Percentiles rank a stretch among this genome's conserved stretches.
These are phyloP conservation scores for Ogataea wickerhamii DNA, from an alignment of 805 yeast genomes.

Conservation along the genomic window DNA sequence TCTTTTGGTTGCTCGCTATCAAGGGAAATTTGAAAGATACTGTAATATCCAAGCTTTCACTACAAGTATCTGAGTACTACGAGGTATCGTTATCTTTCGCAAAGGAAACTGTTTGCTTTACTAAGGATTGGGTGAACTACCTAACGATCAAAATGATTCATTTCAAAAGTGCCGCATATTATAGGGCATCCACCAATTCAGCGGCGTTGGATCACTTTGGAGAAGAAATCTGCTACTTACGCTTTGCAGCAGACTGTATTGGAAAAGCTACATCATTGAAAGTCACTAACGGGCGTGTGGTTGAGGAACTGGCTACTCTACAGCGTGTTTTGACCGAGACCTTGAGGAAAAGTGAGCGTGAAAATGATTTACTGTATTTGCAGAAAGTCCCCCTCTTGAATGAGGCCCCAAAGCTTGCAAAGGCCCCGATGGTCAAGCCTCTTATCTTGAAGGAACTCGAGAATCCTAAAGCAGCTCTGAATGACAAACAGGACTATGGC, in stretches of 20 bases:
- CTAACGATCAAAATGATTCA: slow-evolving; percentile 57
- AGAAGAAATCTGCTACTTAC: slow-evolving; percentile 60
- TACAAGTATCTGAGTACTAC: slow-evolving; percentile 60
- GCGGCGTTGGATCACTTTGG: slow-evolving; percentile 57
- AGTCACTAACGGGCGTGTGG: slow-evolving; percentile 40
- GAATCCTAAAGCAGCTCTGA: slow-evolving; percentile 33
- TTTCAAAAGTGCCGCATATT: slow-evolving; percentile 69
- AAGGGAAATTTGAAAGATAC: slow-evolving; percentile 50
- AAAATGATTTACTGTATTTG: slow-evolving; percentile 76
- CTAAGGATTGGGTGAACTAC: slow-evolving; percentile 61
- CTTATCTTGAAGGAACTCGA: slow-evolving; percentile 34
- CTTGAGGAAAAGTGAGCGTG: slow-evolving; percentile 59
- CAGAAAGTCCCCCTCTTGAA: slow-evolving; percentile 52
- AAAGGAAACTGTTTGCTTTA: slow-evolving; percentile 35
- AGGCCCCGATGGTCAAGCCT: slow-evolving; percentile 54
- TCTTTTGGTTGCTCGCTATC: slow-evolving; percentile 73
- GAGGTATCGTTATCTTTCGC: slow-evolving; percentile 40
- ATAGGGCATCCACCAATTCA: slow-evolving; percentile 52
- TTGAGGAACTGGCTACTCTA: slow-evolving; percentile 54
- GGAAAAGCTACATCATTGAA: slow-evolving; percentile 38
- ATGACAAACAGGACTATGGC: slow-evolving; percentile 20
- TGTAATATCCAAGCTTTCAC: slow-evolving; percentile 59
- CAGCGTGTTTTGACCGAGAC: slow-evolving; percentile 40
- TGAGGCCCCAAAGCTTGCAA: slow-evolving; percentile 40
- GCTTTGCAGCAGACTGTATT: slow-evolving; percentile 39